Percentiles rank a stretch among this genome's conserved stretches.
These are phyloP conservation scores for Rhamnella rubrinervis DNA, from an alignment of 331 rosid genomes.

Conservation along the genomic window DNA sequence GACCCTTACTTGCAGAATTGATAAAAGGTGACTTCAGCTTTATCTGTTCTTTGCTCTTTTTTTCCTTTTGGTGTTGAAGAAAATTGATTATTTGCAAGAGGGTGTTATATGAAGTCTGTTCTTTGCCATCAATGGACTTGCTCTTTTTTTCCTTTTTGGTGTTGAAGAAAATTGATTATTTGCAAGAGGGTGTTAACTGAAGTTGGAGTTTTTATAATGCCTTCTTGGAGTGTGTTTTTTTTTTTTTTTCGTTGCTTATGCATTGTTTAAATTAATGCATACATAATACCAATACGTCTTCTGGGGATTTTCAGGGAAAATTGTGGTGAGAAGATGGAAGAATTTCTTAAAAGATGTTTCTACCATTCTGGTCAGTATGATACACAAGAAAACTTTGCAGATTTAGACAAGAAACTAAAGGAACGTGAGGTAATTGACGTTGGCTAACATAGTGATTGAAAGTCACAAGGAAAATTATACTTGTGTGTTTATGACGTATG, in stretches of 20 bases:
- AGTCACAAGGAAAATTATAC: not conserved
- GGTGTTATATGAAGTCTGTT: too few relatives aligned
- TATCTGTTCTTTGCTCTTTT: not conserved
- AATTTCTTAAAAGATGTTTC: slow-evolving; percentile 82
- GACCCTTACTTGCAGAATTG: slow-evolving; percentile 92
- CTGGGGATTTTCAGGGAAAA: slow-evolving; percentile 60
- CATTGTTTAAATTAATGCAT: slow-evolving; percentile 9
- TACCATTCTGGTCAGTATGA: slow-evolving; percentile 95
- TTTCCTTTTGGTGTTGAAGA: not conserved
- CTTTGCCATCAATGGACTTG: too few relatives aligned
- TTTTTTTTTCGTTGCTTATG: not conserved
- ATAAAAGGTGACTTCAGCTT: slow-evolving; percentile 54
- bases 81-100: too few relatives aligned
- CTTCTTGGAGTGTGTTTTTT: not conserved
- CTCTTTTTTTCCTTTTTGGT: not conserved
- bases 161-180: too few relatives aligned
- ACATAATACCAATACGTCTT: slow-evolving; percentile 15
- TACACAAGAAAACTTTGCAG: slow-evolving; percentile 68
- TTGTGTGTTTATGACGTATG: not conserved
- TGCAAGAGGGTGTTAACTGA: too few relatives aligned
- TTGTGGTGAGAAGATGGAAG: slow-evolving; percentile 77
- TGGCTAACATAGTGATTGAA: not conserved
- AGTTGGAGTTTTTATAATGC: too few relatives aligned
- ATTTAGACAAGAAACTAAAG: slow-evolving; percentile 73
- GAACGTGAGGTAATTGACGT: slow-evolving; percentile 70